These are phyloP conservation scores for Penicillium riverlandense DNA, from an alignment of 495 filamentous ascomycete species.

Conservation along the genomic window DNA sequence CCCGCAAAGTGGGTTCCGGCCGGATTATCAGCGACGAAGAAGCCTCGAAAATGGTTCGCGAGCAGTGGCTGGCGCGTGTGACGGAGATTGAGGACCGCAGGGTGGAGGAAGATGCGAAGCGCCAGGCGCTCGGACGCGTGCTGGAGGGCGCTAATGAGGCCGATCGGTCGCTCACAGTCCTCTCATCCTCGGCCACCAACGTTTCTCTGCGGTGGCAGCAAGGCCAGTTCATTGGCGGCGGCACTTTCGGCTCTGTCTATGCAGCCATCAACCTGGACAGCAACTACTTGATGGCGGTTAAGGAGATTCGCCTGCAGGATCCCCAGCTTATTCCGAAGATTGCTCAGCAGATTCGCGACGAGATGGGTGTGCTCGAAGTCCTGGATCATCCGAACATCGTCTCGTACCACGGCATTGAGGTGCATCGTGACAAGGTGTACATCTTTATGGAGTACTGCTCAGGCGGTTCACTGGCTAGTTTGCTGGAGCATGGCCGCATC, in stretches of 20 bases:
- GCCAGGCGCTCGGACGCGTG: conserved; percentile 81
- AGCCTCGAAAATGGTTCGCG: conserved; percentile 62
- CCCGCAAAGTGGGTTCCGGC: conserved; percentile 66
- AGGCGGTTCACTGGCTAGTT: conserved; percentile 81
- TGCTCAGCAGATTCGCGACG: conserved; percentile 86
- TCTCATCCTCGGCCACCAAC: conserved; percentile 90
- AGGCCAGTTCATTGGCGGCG: conserved; percentile 92
- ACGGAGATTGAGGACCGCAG: conserved; percentile 67
- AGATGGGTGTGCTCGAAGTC: conserved; percentile 93
- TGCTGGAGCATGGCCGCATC: conserved; percentile 92
- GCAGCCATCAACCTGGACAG: conserved; percentile 95
- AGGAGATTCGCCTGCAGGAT: conserved; percentile 95
- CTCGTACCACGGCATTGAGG: conserved; percentile 95
- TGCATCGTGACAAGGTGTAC: conserved; percentile 96
- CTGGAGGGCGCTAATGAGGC: conserved; percentile 92
- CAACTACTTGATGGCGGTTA: conserved; percentile 94
- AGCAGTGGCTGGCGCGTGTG: conserved; percentile 64
- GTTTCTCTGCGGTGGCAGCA: conserved; percentile 96
- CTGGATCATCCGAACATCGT: conserved; percentile 97
- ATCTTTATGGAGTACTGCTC: conserved; percentile 99
- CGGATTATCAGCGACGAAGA: conserved; percentile 79
- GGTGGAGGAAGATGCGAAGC: conserved; percentile 75
- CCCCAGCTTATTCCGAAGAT: conserved; percentile 92
- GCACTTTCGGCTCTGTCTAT: conserved; percentile 95
- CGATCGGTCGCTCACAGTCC: conserved; percentile 85